phyloP scores from a whole-genome alignment of 2,329 filamentous ascomycete genomes.

The Rutstroemia sp. region DNA sequence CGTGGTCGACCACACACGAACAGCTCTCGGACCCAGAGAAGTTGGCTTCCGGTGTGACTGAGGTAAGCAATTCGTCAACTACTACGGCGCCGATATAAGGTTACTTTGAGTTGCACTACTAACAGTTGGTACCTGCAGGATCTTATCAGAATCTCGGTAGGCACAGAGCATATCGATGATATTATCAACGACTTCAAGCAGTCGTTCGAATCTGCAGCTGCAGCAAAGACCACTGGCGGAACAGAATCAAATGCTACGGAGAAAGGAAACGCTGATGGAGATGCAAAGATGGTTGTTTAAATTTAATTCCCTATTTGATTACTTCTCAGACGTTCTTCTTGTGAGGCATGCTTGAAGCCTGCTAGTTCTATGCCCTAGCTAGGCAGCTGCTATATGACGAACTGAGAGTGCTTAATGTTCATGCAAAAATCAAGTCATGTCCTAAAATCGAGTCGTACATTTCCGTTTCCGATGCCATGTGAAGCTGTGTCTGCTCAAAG shows the following conservation, averaged over 20 bases:
- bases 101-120: not conserved
- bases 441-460: too few species aligned
- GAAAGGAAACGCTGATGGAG: slow-evolving; percentile 15
- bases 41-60: slow-evolving; percentile 71
- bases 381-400: too few species aligned
- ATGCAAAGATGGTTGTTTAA: slow-evolving; percentile 26
- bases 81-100: too few species aligned
- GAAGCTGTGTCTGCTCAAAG: too few species aligned
- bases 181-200: slow-evolving; percentile 95
- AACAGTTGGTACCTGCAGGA: slow-evolving; percentile 44
- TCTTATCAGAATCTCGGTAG: slow-evolving; percentile 89
- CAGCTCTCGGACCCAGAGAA: slow-evolving; percentile 82
- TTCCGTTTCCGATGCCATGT: too few species aligned
- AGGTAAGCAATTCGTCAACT: slow-evolving; percentile 37
- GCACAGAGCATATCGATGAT: slow-evolving; percentile 94
- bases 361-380: too few species aligned
- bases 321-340: not conserved
- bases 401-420: too few species aligned
- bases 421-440: too few species aligned
- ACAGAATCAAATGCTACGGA: slow-evolving; percentile 16
- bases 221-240: slow-evolving; percentile 30
- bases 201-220: slow-evolving; percentile 61
- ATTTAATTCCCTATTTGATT: not conserved
- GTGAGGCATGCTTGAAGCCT: not conserved
- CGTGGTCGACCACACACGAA: slow-evolving; percentile 92